Percentiles rank a stretch among this genome's conserved stretches.
Conservation (phyloP, 2,329 filamentous ascomycete genomes). For the Spiromastix sp. region DNA sequence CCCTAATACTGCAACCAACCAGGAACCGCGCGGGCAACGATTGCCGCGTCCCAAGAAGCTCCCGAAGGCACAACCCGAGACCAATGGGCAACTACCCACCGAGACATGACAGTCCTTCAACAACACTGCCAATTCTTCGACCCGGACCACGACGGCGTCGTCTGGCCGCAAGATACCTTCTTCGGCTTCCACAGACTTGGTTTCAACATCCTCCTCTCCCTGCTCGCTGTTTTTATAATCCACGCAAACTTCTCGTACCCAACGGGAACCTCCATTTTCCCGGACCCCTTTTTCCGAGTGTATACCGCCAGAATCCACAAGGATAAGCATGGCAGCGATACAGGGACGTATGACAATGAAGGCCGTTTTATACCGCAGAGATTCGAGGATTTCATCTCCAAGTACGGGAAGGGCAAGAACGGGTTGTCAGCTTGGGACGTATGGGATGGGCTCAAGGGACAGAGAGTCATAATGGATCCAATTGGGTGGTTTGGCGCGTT, state of each 20-base stretch:
- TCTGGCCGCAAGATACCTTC: slow-evolving; percentile 44
- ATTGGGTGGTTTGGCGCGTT: slow-evolving; percentile 26
- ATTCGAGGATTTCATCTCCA: slow-evolving; percentile 43
- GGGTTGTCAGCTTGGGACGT: slow-evolving; percentile 30
- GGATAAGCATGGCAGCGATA: slow-evolving; percentile 38
- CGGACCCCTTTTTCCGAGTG: slow-evolving; percentile 32
- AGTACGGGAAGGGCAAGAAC: slow-evolving; percentile 34
- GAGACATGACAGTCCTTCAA: slow-evolving; percentile 35
- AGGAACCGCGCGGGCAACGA: slow-evolving; percentile 27
- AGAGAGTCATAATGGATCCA: slow-evolving; percentile 34
- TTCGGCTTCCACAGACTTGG: slow-evolving; percentile 36
- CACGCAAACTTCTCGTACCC: slow-evolving; percentile 42
- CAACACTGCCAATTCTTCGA: slow-evolving; percentile 47
- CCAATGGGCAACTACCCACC: slow-evolving; percentile 21
- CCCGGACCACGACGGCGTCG: slow-evolving; percentile 40
- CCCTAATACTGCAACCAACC: no score
- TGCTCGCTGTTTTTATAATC: slow-evolving; percentile 39
- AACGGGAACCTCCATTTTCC: slow-evolving; percentile 32
- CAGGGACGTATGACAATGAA: slow-evolving; percentile 38
- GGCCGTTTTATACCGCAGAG: slow-evolving; percentile 40
- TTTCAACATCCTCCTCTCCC: slow-evolving; percentile 34
- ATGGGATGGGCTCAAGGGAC: slow-evolving; percentile 27
- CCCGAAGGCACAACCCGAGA: slow-evolving; percentile 26
- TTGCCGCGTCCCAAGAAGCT: slow-evolving; percentile 24
- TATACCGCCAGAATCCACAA: slow-evolving; percentile 23